Conservation (phyloP, 2,329 filamentous ascomycete species). For the Arthrobotrys musiformis region DNA sequence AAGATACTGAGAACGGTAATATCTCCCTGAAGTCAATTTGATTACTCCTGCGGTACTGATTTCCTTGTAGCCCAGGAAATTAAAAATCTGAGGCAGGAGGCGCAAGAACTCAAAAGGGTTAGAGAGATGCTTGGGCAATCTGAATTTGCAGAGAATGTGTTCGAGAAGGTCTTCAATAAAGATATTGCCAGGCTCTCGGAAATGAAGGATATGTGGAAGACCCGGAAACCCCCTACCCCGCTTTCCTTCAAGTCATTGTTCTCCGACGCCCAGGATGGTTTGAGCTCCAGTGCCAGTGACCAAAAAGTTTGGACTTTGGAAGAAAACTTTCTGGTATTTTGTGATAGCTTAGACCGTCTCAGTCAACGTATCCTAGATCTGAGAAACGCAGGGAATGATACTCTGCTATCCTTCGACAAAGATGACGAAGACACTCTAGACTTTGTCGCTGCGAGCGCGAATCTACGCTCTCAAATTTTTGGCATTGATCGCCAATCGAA, state of each 20-base stretch:
- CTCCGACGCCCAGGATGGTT: background rate
- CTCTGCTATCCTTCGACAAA: constrained; percentile 86
- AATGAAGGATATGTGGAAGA: constrained; percentile 98
- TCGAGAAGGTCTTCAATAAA: constrained; percentile 89
- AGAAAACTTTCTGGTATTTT: constrained; percentile 88
- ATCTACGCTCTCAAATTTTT: constrained; percentile 88
- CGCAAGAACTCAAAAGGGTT: constrained; percentile 83
- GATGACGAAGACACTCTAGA: constrained; percentile 95
- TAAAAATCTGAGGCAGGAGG: constrained; percentile 83
- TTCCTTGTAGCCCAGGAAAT: constrained; percentile 75
- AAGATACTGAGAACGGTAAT: constrained; percentile 80
- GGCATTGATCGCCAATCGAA: constrained; percentile 87
- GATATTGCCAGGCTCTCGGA: constrained; percentile 84
- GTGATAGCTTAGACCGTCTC: constrained; percentile 79
- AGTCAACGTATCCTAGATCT: constrained; percentile 77
- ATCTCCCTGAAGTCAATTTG: background rate
- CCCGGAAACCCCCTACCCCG: constrained; percentile 73
- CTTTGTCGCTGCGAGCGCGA: constrained; percentile 90
- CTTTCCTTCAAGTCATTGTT: constrained; percentile 16
- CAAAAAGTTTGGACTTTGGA: constrained; percentile 82
- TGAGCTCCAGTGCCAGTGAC: constrained; percentile 66
- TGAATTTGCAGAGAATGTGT: constrained; percentile 81
- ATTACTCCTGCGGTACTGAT: constrained; percentile 20
- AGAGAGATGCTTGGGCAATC: constrained; percentile 80
- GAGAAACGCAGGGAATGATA: constrained; percentile 67